Base-by-base conservation (phyloP, 129 eudicot species). In the Tagetes patula region DNA sequence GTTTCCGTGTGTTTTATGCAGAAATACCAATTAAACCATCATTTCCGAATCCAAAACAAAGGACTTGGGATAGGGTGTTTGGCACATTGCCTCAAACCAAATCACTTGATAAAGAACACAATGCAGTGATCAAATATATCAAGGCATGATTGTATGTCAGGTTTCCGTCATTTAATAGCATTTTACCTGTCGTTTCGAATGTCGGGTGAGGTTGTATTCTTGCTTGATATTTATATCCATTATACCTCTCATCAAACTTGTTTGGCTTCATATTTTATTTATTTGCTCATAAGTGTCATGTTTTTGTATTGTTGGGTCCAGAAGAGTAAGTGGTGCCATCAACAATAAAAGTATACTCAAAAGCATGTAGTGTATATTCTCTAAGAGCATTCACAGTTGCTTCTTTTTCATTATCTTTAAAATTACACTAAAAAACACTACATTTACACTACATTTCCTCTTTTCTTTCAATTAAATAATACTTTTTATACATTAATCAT, bases 21-120 rank as follows among this genome's bases (percentile, higher is more conserved):
- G 98, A 89, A 81, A 63, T 92, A 89, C 78, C 98, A 92, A 79
- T 55, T 92, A 76, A 92, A 92, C 69, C 98, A 92, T 79, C 98
- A 92, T 74, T 92, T 89, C 78, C 91, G 95, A 8, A 82, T 87
- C 73, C 98, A 89, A 76, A 81, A 82, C 76, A 87, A 80, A 82
- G 98, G 98, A 7, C 89, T 82, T 77, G 98, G 98, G 98, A 89
- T 80, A 89, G 47, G 78, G 92, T 82, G 1, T 93, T 93, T 49
- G 95, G 90, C 69, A 89, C 96, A 14, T 83, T 87, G 42, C 98
- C 96, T 37, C 83, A 85, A 45, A 30, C 89, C 77, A 85, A 87
- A 70, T 67, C 85, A 43, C 80, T 77, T 14, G 81, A 82, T 38
- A 83, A 87, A 77, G 76, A 70, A 61, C n/a, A 61, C 48, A 64